Conservation (phyloP, 352 stramenopile genomes). For the Halophytophthora batemanensis region DNA sequence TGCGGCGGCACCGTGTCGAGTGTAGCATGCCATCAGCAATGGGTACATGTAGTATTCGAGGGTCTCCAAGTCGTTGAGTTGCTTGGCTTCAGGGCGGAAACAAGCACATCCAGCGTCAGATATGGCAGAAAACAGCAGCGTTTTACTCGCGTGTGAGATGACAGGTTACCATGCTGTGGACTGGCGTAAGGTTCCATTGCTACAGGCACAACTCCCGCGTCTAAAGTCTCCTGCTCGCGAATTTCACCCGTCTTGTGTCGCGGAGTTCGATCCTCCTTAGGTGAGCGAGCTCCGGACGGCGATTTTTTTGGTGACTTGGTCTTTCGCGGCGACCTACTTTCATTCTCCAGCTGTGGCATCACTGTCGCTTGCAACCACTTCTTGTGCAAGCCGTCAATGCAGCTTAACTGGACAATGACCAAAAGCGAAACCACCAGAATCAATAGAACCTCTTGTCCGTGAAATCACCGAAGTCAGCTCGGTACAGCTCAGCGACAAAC, state of each 20-base stretch:
- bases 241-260: conserved; percentile 19
- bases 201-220: neutral
- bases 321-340: conserved; percentile 1
- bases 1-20: conserved; percentile 57
- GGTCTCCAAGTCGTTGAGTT: conserved; percentile 22
- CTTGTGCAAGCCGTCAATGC: conserved; percentile 36
- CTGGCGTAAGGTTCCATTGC: neutral
- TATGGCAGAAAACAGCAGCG: neutral
- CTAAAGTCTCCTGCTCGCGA: conserved; percentile 16
- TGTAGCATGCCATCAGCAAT: conserved; percentile 76
- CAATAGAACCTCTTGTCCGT: neutral
- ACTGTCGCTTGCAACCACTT: conserved; percentile 36
- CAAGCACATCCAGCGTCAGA: neutral
- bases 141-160: neutral
- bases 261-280: conserved; percentile 12
- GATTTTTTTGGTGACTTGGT: conserved; percentile 7
- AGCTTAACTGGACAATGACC: conserved; percentile 21
- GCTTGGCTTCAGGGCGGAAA: conserved; percentile 9
- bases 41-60: conserved; percentile 78
- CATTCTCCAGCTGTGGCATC: conserved; percentile 18
- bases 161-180: neutral
- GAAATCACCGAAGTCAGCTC: neutral
- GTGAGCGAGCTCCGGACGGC: conserved; percentile 1
- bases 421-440: neutral
- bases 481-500: conserved; percentile 19